A percentile compares a stretch with the other conserved stretches of the same genome.
These are phyloP conservation scores for Lecanicillium sp. DNA, from an alignment of 2,329 filamentous ascomycete species.

Conservation along the genomic window DNA sequence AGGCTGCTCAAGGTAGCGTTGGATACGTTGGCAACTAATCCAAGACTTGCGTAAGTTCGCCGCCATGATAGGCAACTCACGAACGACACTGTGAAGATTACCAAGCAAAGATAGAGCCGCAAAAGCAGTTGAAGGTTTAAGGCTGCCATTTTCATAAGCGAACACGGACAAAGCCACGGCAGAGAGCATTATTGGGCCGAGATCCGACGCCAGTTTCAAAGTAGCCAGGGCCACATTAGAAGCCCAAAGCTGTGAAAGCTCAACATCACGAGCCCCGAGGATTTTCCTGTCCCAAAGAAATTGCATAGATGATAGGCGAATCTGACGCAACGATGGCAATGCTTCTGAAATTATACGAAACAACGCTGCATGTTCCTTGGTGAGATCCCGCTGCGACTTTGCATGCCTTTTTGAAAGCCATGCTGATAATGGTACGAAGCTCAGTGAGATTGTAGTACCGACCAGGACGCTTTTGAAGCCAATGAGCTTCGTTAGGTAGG, in stretches of 20 bases:
- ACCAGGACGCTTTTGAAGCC: conserved; percentile 6
- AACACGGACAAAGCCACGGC: conserved; percentile 7
- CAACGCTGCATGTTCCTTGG: conserved; percentile 3
- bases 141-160: conserved; percentile 2
- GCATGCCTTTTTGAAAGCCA: conserved; percentile 5
- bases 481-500: conserved; percentile 6
- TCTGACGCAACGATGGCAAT: conserved; percentile 7
- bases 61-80: conserved; percentile 3
- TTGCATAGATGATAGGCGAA: conserved; percentile 9
- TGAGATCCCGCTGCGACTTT: neutral
- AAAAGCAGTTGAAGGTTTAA: conserved; percentile 10
- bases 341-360: conserved; percentile 5
- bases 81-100: conserved; percentile 6
- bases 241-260: conserved; percentile 7
- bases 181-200: conserved; percentile 6
- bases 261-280: neutral
- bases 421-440: conserved; percentile 7
- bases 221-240: conserved; percentile 5
- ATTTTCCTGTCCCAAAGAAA: conserved; percentile 5
- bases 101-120: conserved; percentile 7
- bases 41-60: conserved; percentile 6
- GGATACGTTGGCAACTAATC: conserved; percentile 5
- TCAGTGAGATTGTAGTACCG: conserved; percentile 2
- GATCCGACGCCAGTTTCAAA: conserved; percentile 3
- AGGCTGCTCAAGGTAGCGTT: conserved; percentile 4